A percentile compares a stretch with the other conserved stretches of the same genome.
phyloP scores from a whole-genome alignment of 2,329 filamentous ascomycete genomes.

The Aspergillus candidus region DNA sequence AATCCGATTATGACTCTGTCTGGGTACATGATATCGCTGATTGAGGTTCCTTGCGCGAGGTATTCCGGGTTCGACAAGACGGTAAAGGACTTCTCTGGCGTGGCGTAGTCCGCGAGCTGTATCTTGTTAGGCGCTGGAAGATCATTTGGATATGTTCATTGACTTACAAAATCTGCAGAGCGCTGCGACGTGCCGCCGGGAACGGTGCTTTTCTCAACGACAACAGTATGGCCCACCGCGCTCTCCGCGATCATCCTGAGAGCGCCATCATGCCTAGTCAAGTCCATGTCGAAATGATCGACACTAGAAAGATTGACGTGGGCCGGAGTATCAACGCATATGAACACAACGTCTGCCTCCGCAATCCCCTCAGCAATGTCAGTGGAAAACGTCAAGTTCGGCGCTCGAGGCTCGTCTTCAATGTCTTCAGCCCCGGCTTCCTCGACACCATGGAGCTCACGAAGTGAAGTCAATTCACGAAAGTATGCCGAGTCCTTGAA shows the following conservation, averaged over 20 bases:
- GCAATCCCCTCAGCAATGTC: slow-evolving; percentile 57
- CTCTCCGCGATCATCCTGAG: slow-evolving; percentile 61
- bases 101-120: slow-evolving; percentile 35
- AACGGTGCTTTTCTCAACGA: slow-evolving; percentile 78
- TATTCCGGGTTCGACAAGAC: slow-evolving; percentile 79
- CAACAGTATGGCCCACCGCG: slow-evolving; percentile 61
- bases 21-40: slow-evolving; percentile 63
- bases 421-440: too few species aligned
- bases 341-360: slow-evolving; percentile 66
- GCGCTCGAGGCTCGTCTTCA: slow-evolving; percentile 33
- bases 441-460: too few species aligned
- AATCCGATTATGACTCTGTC: slow-evolving; percentile 68
- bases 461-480: too few species aligned
- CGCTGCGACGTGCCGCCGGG: slow-evolving; percentile 68
- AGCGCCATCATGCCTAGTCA: slow-evolving; percentile 66
- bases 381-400: slow-evolving; percentile 70
- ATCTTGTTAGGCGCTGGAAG: too few species aligned
- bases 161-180: slow-evolving; percentile 59
- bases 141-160: too few species aligned
- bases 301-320: slow-evolving; percentile 43
- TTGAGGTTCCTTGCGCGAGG: slow-evolving; percentile 69
- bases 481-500: too few species aligned
- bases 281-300: slow-evolving; percentile 54
- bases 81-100: slow-evolving; percentile 61
- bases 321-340: slow-evolving; percentile 74